These are phyloP conservation scores for Tribonema minus DNA, from an alignment of 108 stramenopile genomes.

Conservation along the genomic window DNA sequence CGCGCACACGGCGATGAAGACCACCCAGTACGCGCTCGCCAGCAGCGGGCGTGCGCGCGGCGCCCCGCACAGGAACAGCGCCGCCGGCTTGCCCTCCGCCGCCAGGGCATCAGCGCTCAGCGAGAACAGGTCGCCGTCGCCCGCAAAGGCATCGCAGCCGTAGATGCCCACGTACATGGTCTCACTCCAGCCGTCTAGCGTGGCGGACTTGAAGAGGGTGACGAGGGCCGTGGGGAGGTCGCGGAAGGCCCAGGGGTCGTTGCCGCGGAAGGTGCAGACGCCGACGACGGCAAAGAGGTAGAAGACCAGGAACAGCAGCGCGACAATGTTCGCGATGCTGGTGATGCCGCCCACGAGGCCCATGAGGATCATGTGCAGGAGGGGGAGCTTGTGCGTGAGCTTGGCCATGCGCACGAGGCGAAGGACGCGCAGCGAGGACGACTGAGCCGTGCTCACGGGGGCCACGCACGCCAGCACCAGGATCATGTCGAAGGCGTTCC, in stretches of 20 bases:
- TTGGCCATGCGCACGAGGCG: constrained; percentile 43
- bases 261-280: constrained; percentile 6
- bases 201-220: constrained; percentile 39
- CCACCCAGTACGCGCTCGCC: constrained; percentile 27
- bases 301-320: constrained; percentile 48
- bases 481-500: constrained; percentile 52
- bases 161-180: constrained; percentile 9
- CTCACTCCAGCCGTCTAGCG: constrained; percentile 54
- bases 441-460: neutral
- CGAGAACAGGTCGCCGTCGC: too few species aligned
- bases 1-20: constrained; percentile 14
- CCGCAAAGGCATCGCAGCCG: too few species aligned
- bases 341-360: constrained; percentile 36
- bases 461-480: constrained; percentile 20
- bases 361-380: constrained; percentile 51
- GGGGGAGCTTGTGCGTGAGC: constrained; percentile 42
- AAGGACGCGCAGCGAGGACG: constrained; percentile 1
- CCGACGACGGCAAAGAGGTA: constrained; percentile 51
- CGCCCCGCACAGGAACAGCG: neutral
- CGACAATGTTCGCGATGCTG: constrained; percentile 42
- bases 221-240: constrained; percentile 29
- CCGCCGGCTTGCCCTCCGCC: too few species aligned
- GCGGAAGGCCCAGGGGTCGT: constrained; percentile 45
- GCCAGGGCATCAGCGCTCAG: too few species aligned
- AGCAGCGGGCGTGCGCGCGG: constrained; percentile 7